A percentile compares a stretch with the other conserved stretches of the same genome.
These are phyloP conservation scores for Nakaseomyces nivariensis DNA, from an alignment of 1,139 yeast genomes.

Conservation along the genomic window DNA sequence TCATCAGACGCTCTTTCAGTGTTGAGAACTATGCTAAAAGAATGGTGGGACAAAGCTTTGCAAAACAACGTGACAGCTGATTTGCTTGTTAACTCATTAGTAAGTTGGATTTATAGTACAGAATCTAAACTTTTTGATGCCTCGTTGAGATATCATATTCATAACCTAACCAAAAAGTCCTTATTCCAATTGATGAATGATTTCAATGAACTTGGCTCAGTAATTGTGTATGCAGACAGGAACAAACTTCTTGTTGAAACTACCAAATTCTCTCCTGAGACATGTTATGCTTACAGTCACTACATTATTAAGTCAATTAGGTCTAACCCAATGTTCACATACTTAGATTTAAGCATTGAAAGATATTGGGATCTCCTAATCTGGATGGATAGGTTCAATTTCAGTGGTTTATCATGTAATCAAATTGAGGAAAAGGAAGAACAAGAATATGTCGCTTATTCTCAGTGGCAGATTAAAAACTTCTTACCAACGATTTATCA, in stretches of 20 bases:
- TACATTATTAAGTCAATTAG: slow-evolving; percentile 73
- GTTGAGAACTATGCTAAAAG: slow-evolving; percentile 65
- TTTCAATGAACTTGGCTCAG: slow-evolving; percentile 67
- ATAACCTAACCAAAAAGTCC: slow-evolving; percentile 76
- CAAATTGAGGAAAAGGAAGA: slow-evolving; percentile 48
- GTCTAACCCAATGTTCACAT: slow-evolving; percentile 72
- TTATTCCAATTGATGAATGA: slow-evolving; percentile 74
- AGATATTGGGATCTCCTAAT: slow-evolving; percentile 84
- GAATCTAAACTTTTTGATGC: slow-evolving; percentile 69
- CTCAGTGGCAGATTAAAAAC: slow-evolving; percentile 72
- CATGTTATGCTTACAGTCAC: slow-evolving; percentile 89
- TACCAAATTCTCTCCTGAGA: slow-evolving; percentile 67
- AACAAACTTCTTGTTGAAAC: slow-evolving; percentile 69
- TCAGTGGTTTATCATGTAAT: slow-evolving; percentile 70
- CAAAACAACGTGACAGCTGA: slow-evolving; percentile 66
- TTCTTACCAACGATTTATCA: slow-evolving; percentile 69
- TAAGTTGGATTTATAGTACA: slow-evolving; percentile 78
- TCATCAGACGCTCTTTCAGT: slow-evolving; percentile 67
- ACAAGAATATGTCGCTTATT: slow-evolving; percentile 49
- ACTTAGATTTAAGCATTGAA: slow-evolving; percentile 61
- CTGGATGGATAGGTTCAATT: slow-evolving; percentile 93
- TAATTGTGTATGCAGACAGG: slow-evolving; percentile 71
- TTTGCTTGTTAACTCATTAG: slow-evolving; percentile 70
- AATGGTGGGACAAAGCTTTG: slow-evolving; percentile 92
- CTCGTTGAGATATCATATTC: slow-evolving; percentile 75